Conservation (phyloP, 148 eudicot species). For the Tetragonia tetragonoides region DNA sequence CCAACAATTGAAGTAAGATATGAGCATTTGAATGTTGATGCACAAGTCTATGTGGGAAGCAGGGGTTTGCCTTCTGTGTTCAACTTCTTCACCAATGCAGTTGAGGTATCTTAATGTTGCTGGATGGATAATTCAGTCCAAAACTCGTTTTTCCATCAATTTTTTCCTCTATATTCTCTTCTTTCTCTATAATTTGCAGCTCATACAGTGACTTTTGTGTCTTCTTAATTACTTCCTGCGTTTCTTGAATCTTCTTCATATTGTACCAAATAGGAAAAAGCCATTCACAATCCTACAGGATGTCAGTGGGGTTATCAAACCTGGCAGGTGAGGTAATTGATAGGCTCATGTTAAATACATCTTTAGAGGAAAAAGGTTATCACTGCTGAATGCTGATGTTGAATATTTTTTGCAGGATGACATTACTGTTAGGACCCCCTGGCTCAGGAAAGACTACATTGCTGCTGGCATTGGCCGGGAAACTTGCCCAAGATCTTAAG, state of each 20-base stretch:
- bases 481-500: slow-evolving; percentile 58
- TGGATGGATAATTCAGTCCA: not conserved
- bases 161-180: not conserved
- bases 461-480: slow-evolving; percentile 80
- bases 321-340: slow-evolving; percentile 58
- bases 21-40: slow-evolving; percentile 71
- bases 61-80: slow-evolving; percentile 80
- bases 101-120: slow-evolving; percentile 51
- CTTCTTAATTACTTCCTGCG: slow-evolving; percentile 36
- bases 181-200: not conserved
- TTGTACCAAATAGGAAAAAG: slow-evolving; percentile 66
- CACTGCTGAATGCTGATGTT: too few species aligned
- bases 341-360: not conserved
- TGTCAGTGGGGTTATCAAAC: slow-evolving; percentile 81
- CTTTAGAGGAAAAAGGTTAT: too few species aligned
- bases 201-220: not conserved
- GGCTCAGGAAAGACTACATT: slow-evolving; percentile 85
- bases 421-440: slow-evolving; percentile 85
- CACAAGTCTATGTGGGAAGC: slow-evolving; percentile 65
- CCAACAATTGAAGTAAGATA: slow-evolving; percentile 89
- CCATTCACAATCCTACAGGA: slow-evolving; percentile 70
- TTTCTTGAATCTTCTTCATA: slow-evolving; percentile 52
- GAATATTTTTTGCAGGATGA: slow-evolving; percentile 44
- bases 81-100: slow-evolving; percentile 58
- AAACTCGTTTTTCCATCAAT: not conserved